Evolutionary conservation across 371 early-diverging fungal genomes (phyloP), one percentile per base, ranked within the genome.

Genomic region (Saksenaea vasiformis): DNA sequence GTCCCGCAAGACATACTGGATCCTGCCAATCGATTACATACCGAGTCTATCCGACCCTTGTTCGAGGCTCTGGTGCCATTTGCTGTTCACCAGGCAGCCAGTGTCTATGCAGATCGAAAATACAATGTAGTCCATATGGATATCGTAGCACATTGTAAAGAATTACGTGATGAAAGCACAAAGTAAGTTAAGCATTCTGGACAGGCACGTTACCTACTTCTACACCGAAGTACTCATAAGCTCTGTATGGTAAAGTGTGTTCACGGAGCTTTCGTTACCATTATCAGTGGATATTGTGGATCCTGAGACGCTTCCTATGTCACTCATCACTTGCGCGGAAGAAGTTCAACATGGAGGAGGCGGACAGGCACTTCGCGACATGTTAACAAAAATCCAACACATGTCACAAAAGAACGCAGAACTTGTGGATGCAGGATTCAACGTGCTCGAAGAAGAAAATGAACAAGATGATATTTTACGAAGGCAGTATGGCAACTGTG

Each of bases 51-150:
- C 26, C 72, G 85, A 13, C 94, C 95, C 1, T 71, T 95, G 59
- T 96, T 97, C 67, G 80, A 85, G 41, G 82, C 82, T 4, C 76
- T 96, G n/a, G 91, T 95, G 1, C 97, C 97, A 7, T 90, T 93
- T 76, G 91, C 91, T 1, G 91, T 95, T 2, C 95, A 95, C 74
- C 92, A 94, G 69, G 93, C 94, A 1, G 91, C 87, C 0, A 91
- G 91, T 47, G 83, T 92, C 0, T 96, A 95, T 74, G 74, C 82
- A 8, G 88, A 90, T 65, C 83, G 89, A 39, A 92, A 90, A 67
- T 92, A 95, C 37, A 77, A 80, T 53, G 68, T 90, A 22, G 83
- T 94, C 15, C 81, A 81, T 35, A 82, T 75, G n/a, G 85, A 87
- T n/a, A 84, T 92, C 56, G 59, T 83, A 4, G 80, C 69, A 2